Evolutionary conservation across 148 eudicot genomes (phyloP), one percentile per base, ranked within the genome.

Genomic region (Arctostaphylos glauca): DNA sequence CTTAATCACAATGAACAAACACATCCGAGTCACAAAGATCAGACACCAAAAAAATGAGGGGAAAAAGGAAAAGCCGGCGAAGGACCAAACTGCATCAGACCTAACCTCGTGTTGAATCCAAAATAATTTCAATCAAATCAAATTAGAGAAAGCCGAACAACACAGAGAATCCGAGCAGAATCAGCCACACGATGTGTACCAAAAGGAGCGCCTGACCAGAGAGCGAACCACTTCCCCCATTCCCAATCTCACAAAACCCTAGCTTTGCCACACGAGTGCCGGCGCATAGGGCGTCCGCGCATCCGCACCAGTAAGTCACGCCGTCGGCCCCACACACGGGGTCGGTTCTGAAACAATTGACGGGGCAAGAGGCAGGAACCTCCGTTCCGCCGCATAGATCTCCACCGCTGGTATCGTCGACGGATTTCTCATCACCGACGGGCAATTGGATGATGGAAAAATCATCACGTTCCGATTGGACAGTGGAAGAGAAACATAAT

Each of bases 251-350:
- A 58, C 99, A 96, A 25, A 83, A 93, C 68, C 99, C 99, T 12
- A 81, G 6, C 72, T 92, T 94, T 9, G 76, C 90, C 13, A 96
- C 98, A 2, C 88, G 86, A 6, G 87, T 79, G 10, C 97, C 97
- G 5, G 94, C 92, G 16, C 99, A 96, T 31, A 58, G 84, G 3
- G 99, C 99, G 52, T 96, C 98, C 0, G 89, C 79, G 84, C 99
- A 96, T 44, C 99, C 99, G 84, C 99, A 96, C 99, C 99, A 96
- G 86, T 94, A 94, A 0, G 98, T 96, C 13, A 94, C 92, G 48
- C 95, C 97, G 31, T 94, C 90, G 5, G 81, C 93, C 44, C 97
- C 99, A 80, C 99, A 96, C 9, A 96, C 98, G 25, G 99, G 98
- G 83, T 94, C 95, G 72, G 97, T 83, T 55, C 94, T 86, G 81